Conservation (phyloP, 139 green algal genomes). For the Pseudopediastrum boryanum region DNA sequence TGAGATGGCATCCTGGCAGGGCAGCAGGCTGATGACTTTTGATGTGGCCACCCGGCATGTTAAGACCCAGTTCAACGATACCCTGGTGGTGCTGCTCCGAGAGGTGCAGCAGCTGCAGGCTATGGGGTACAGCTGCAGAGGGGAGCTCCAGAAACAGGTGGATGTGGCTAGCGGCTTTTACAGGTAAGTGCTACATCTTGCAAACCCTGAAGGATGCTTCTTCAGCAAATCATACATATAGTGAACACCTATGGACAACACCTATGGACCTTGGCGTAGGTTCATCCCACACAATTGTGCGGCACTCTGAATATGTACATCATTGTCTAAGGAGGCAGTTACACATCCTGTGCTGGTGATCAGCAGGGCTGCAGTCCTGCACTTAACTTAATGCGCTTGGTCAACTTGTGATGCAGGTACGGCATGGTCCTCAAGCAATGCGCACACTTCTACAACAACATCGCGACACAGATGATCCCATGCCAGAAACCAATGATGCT, state of each 20-base stretch:
- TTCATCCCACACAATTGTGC: no score
- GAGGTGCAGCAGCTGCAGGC: conserved; percentile 74
- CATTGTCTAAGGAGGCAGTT: no score
- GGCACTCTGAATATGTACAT: no score
- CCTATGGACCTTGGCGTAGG: no score
- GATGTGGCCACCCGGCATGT: conserved; percentile 72
- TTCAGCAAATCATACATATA: no score
- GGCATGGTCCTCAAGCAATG: conserved; percentile 83
- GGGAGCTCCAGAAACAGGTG: conserved; percentile 64
- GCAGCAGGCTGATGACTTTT: conserved; percentile 74
- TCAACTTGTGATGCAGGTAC: no score
- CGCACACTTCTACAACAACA: conserved; percentile 91
- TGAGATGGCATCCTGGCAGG: conserved; percentile 71
- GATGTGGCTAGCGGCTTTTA: conserved; percentile 76
- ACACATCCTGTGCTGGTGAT: no score
- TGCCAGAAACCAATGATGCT: conserved; percentile 90
- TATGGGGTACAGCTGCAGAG: conserved; percentile 62
- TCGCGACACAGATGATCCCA: conserved; percentile 76
- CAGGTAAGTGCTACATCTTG: conserved; percentile 56
- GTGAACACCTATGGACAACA: no score
- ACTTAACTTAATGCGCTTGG: no score
- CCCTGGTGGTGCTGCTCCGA: conserved; percentile 69
- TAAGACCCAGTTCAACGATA: conserved; percentile 75
- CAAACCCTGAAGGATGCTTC: no score
- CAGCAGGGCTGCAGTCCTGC: no score